A percentile compares a stretch with the other conserved stretches of the same genome.
Evolutionary conservation across 371 early-diverging fungal species (phyloP).

Genomic region (Rhizomucor pusillus): DNA sequence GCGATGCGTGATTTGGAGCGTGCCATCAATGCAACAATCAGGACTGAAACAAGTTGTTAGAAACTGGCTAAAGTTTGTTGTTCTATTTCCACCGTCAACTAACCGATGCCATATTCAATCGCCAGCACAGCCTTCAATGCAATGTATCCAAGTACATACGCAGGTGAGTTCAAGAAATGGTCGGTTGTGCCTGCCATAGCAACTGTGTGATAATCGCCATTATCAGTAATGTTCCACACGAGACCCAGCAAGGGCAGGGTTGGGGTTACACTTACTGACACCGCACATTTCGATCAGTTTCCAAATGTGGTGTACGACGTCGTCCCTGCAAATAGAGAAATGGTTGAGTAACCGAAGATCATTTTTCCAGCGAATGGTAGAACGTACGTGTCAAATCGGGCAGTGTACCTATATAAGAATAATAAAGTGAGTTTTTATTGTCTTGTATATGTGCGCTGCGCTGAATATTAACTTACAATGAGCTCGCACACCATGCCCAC

Average conservation of each 20-base stretch:
- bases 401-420: slow-evolving; percentile 34
- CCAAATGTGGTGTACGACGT: slow-evolving; percentile 51
- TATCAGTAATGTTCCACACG: not conserved
- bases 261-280: slow-evolving; percentile 35
- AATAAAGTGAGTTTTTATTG: not conserved
- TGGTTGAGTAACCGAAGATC: not conserved
- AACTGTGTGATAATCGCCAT: slow-evolving; percentile 21
- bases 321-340: slow-evolving; percentile 29
- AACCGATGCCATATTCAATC: slow-evolving; percentile 57
- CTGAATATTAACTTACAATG: slow-evolving; percentile 38
- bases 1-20: slow-evolving; percentile 44
- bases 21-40: slow-evolving; percentile 39
- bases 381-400: slow-evolving; percentile 60
- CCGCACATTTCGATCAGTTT: slow-evolving; percentile 52
- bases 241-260: not conserved
- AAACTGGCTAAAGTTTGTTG: not conserved
- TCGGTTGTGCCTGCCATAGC: slow-evolving; percentile 48
- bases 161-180: slow-evolving; percentile 44
- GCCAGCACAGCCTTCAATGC: slow-evolving; percentile 48
- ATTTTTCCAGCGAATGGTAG: not conserved
- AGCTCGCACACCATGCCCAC: slow-evolving; percentile 58
- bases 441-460: not conserved
- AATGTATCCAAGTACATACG: slow-evolving; percentile 53
- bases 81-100: slow-evolving; percentile 7
- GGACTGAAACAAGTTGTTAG: slow-evolving; percentile 16